Evolutionary conservation across 1,284 basidiomycete genomes (phyloP).

Genomic region (Boletus mariae): DNA sequence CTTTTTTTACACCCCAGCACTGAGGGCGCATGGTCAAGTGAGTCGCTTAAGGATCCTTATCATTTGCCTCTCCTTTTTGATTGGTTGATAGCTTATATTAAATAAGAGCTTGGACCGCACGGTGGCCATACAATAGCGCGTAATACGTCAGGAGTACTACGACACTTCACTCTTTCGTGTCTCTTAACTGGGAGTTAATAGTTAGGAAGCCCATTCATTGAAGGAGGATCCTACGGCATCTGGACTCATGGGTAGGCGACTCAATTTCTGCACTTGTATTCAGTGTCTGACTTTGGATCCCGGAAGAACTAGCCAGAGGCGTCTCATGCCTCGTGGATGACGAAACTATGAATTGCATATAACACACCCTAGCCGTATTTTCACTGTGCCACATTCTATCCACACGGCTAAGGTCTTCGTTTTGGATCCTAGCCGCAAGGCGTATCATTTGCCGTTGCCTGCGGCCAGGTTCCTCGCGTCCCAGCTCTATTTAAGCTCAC

Average conservation of each 20-base stretch:
- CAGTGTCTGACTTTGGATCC: neutral
- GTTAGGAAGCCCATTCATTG: neutral
- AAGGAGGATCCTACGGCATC: neutral
- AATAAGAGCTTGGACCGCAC: constrained; percentile 4
- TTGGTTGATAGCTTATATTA: neutral
- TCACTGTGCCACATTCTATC: neutral
- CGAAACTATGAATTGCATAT: constrained; percentile 2
- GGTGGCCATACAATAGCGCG: constrained; percentile 2
- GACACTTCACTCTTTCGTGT: neutral
- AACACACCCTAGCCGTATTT: constrained; percentile 2
- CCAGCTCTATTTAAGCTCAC: constrained; percentile 6
- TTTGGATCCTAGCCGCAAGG: neutral
- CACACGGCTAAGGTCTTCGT: neutral
- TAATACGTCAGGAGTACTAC: neutral
- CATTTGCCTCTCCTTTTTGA: neutral
- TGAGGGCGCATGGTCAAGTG: neutral
- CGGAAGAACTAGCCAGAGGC: neutral
- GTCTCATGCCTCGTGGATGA: constrained; percentile 1
- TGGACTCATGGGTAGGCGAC: neutral
- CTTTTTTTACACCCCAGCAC: neutral
- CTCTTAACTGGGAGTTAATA: neutral
- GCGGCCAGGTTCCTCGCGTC: neutral
- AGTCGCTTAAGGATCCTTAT: neutral
- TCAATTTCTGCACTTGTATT: neutral
- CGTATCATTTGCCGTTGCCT: neutral